Base-by-base conservation (phyloP, 495 filamentous ascomycete species). In the Lentithecium fluviatile region DNA sequence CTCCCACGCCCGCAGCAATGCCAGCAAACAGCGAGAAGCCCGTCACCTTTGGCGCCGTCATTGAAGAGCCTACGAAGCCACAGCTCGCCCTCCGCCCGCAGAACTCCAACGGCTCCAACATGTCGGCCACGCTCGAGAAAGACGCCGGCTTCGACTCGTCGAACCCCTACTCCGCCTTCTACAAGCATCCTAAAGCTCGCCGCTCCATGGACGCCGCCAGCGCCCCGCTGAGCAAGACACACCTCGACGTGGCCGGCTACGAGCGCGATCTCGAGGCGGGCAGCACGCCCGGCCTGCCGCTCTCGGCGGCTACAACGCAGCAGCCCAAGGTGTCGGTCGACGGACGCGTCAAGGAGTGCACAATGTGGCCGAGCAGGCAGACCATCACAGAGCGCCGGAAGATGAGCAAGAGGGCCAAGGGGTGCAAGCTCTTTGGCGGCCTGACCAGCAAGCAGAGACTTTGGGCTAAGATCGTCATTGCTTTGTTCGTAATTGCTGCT, bases 91-190 rank as follows among this genome's bases (percentile, higher is more conserved):
- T 63, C 24, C 54, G 65, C 29, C 45, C 48, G 2, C 32, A 59
- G 17, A 42, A 54, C 29, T 67, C 65, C 0, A 48, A 63, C 49
- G 65, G 63, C 3, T 63, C 59, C 17, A 45, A 53, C 38, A 26
- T 66, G 38, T 62, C 64, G 11, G 26, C 43, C 38, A 2, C 21
- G 20, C 26, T 34, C 15, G 60, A 63, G 29, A 63, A 63, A 43
- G 60, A 47, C 1, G n/a, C 42, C 1, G 21, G 24, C 50, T 40
- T 58, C 58, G 60, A 66, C 59, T 40, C 62, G 2, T 42, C 67
- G 7, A 66, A 68, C 58, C 82, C 83, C 17, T 83, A 70, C 67
- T 84, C 81, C 0, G 80, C 83, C 17, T 85, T 85, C 75, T 85
- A 85, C 72, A 73, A 74, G 52, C 82, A 85, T 70, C 75, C 76